phyloP scores from a whole-genome alignment of 2,329 filamentous ascomycete species.

The Huntiella moniliformis region DNA sequence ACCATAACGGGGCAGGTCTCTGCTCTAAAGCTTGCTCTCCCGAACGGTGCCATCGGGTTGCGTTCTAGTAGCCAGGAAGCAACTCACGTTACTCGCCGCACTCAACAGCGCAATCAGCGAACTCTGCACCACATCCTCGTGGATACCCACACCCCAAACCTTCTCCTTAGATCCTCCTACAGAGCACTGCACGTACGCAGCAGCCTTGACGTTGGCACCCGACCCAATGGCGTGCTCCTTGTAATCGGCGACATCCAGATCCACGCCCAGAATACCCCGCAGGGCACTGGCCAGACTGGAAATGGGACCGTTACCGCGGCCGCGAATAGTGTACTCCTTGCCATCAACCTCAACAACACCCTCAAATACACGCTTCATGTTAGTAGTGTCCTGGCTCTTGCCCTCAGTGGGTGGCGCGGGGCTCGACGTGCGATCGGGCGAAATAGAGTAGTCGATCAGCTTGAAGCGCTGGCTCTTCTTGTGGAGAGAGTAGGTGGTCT shows the following conservation, averaged over 20 bases:
- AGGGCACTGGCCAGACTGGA: conserved; percentile 75
- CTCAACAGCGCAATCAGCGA: conserved; percentile 71
- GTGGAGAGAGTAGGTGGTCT: conserved; percentile 68
- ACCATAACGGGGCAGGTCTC: not conserved
- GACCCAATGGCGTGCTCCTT: conserved; percentile 85
- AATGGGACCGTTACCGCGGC: conserved; percentile 76
- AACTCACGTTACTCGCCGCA: conserved; percentile 67
- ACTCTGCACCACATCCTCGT: conserved; percentile 81
- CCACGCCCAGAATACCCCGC: conserved; percentile 49
- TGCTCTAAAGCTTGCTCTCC: conserved; percentile 14
- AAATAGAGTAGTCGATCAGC: conserved; percentile 82
- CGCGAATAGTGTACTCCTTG: conserved; percentile 56
- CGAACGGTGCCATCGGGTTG: conserved; percentile 1
- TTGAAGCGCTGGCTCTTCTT: conserved; percentile 60
- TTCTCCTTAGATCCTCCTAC: conserved; percentile 45
- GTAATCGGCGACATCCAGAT: conserved; percentile 83
- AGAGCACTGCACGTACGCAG: conserved; percentile 83
- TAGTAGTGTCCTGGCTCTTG: conserved; percentile 57
- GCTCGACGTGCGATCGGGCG: conserved; percentile 59
- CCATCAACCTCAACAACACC: conserved; percentile 73
- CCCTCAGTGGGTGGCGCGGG: conserved; percentile 49
- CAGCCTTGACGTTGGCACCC: conserved; percentile 74
- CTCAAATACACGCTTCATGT: conserved; percentile 64
- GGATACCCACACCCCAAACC: conserved; percentile 82
- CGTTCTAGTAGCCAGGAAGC: conserved; percentile 4